Conservation (phyloP, 116 monocot genomes). For the Trichopus zeylanicus region DNA sequence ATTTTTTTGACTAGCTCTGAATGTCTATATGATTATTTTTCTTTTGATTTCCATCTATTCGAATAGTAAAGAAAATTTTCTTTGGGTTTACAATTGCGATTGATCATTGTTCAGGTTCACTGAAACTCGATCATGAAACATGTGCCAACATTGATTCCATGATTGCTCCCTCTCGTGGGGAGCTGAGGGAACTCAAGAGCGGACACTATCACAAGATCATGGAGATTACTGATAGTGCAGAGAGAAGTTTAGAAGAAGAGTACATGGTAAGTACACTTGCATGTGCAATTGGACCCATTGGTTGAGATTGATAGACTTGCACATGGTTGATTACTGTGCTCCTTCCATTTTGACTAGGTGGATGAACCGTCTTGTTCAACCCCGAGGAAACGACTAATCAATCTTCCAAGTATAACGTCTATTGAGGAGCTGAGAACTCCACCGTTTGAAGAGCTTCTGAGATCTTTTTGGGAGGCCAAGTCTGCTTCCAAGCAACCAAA, state of each 20-base stretch:
- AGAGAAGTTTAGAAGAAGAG: slow-evolving; percentile 36
- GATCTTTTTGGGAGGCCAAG: slow-evolving; percentile 35
- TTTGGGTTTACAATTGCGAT: no score
- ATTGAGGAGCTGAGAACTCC: slow-evolving; percentile 56
- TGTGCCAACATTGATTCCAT: slow-evolving; percentile 24
- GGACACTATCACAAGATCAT: slow-evolving; percentile 31
- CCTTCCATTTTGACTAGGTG: slow-evolving; percentile 19
- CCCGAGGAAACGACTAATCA: slow-evolving; percentile 35
- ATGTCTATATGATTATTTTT: neutral
- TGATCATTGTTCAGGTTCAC: slow-evolving; percentile 21
- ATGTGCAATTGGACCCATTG: no score
- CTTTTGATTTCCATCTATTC: neutral
- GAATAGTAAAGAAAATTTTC: neutral
- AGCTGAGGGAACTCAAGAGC: slow-evolving; percentile 27
- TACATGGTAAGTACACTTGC: slow-evolving; percentile 29
- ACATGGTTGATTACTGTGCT: neutral
- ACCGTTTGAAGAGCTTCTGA: slow-evolving; percentile 43
- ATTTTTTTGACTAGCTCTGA: neutral
- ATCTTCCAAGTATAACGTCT: slow-evolving; percentile 31
- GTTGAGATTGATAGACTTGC: no score
- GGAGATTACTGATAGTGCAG: slow-evolving; percentile 38
- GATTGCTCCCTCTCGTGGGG: slow-evolving; percentile 20
- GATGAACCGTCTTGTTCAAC: slow-evolving; percentile 63
- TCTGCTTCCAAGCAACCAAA: slow-evolving; percentile 27
- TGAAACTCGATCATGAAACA: slow-evolving; percentile 42